Evolutionary conservation across 768 basidiomycete species (phyloP).

Genomic region (Suillus ampliporus): DNA sequence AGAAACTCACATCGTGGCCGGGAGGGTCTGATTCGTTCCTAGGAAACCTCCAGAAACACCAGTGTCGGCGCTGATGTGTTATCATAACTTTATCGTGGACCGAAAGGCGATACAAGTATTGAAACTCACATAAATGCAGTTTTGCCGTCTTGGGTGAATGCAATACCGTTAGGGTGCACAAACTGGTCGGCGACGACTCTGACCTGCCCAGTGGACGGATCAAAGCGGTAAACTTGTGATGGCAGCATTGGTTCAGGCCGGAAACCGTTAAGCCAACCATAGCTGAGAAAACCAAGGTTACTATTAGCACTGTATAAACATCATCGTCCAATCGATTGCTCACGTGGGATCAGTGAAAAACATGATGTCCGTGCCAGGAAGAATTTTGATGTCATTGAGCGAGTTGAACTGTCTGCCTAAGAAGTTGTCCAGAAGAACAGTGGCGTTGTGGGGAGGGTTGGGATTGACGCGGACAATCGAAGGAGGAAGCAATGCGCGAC

Average conservation of each 20-base stretch:
- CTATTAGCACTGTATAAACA: neutral
- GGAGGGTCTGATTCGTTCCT: constrained; percentile 59
- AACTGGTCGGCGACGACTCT: constrained; percentile 82
- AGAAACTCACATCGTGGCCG: constrained; percentile 66
- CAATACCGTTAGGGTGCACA: constrained; percentile 73
- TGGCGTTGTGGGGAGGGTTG: constrained; percentile 63
- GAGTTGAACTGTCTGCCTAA: constrained; percentile 85
- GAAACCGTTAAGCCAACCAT: constrained; percentile 70
- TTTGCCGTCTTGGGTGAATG: constrained; percentile 68
- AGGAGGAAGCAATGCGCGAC: constrained; percentile 66
- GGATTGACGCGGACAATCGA: constrained; percentile 72
- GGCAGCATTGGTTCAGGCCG: constrained; percentile 69
- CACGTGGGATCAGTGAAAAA: constrained; percentile 80
- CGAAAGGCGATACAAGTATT: constrained; percentile 12
- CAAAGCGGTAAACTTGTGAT: constrained; percentile 79
- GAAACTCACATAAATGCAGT: constrained; percentile 64
- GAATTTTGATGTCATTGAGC: constrained; percentile 77
- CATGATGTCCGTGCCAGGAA: constrained; percentile 65
- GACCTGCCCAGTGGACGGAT: constrained; percentile 66
- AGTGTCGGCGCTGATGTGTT: constrained; percentile 38
- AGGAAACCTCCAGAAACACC: constrained; percentile 45
- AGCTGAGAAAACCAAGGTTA: constrained; percentile 41
- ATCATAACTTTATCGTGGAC: constrained; percentile 14
- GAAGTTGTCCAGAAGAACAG: constrained; percentile 77
- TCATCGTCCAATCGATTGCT: constrained; percentile 26